Conservation (phyloP, 2,329 filamentous ascomycete genomes). For the Cytospora piceae region DNA sequence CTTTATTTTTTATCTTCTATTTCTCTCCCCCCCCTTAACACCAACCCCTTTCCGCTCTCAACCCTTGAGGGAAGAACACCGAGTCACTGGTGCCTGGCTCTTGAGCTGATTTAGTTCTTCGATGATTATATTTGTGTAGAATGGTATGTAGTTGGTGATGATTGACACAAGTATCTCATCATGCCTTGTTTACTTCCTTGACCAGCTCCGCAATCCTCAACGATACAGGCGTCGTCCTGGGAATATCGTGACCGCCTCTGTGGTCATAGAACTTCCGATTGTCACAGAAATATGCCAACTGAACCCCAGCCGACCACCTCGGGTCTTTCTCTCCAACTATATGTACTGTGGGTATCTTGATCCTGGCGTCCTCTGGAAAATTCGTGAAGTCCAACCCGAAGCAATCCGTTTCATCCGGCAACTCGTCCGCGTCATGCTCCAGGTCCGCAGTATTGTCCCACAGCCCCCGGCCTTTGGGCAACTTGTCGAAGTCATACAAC, state of each 20-base stretch:
- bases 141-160: background rate
- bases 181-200: constrained; percentile 21
- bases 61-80: background rate
- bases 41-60: background rate
- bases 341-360: constrained; percentile 43
- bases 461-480: constrained; percentile 37
- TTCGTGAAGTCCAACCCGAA: constrained; percentile 42
- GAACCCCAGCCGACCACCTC: constrained; percentile 41
- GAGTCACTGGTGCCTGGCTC: background rate
- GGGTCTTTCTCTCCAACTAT: constrained; percentile 44
- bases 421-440: constrained; percentile 37
- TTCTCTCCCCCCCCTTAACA: background rate
- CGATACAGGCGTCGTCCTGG: constrained; percentile 41
- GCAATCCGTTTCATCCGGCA: constrained; percentile 38
- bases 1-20: background rate
- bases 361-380: constrained; percentile 39
- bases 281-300: constrained; percentile 43
- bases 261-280: constrained; percentile 42
- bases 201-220: constrained; percentile 39
- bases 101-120: background rate
- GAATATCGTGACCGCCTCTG: constrained; percentile 45
- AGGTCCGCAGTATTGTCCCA: constrained; percentile 42
- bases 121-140: background rate
- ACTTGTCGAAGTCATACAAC: constrained; percentile 35
- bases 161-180: background rate